A percentile compares a stretch with the other conserved stretches of the same genome.
These are phyloP conservation scores for Bauhinia variegata DNA, from an alignment of 306 rosid species.

Conservation along the genomic window DNA sequence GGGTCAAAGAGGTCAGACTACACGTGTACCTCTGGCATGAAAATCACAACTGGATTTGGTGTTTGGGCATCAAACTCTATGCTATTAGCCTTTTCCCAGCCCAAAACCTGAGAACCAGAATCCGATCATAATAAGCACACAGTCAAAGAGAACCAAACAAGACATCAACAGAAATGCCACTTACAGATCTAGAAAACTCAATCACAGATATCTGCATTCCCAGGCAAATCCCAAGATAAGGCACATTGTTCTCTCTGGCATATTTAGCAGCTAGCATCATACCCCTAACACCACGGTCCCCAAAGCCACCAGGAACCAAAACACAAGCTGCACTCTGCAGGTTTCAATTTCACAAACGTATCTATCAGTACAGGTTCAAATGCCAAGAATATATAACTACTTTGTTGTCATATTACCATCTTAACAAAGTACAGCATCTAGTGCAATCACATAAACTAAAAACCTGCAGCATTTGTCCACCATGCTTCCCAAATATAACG, in stretches of 20 bases:
- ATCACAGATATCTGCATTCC: conserved; percentile 98
- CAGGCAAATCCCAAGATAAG: conserved; percentile 96
- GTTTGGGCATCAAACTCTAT: conserved; percentile 78
- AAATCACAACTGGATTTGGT: conserved; percentile 87
- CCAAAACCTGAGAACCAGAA: conserved; percentile 67
- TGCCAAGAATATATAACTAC: conserved; percentile 11
- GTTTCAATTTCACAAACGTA: conserved; percentile 29
- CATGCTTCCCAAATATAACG: conserved; percentile 5
- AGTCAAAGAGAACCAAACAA: conserved; percentile 32
- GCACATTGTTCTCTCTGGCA: conserved; percentile 95
- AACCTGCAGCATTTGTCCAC: conserved; percentile 15
- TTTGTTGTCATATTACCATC: conserved; percentile 11
- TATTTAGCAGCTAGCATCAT: conserved; percentile 97
- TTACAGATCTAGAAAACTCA: conserved; percentile 93
- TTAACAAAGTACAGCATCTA: conserved; percentile 5
- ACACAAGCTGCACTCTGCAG: conserved; percentile 88
- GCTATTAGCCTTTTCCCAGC: conserved; percentile 88
- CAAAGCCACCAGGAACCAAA: conserved; percentile 99
- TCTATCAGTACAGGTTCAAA: conserved; percentile 26
- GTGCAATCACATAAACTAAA: conserved; percentile 19
- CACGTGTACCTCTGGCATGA: conserved; percentile 91
- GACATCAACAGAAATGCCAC: conserved; percentile 38
- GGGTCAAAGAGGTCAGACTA: not conserved
- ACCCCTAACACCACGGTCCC: conserved; percentile 96
- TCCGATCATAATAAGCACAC: conserved; percentile 27